These are phyloP conservation scores for Akanthomyces lecanii DNA, from an alignment of 2,329 filamentous ascomycete genomes.

Conservation along the genomic window DNA sequence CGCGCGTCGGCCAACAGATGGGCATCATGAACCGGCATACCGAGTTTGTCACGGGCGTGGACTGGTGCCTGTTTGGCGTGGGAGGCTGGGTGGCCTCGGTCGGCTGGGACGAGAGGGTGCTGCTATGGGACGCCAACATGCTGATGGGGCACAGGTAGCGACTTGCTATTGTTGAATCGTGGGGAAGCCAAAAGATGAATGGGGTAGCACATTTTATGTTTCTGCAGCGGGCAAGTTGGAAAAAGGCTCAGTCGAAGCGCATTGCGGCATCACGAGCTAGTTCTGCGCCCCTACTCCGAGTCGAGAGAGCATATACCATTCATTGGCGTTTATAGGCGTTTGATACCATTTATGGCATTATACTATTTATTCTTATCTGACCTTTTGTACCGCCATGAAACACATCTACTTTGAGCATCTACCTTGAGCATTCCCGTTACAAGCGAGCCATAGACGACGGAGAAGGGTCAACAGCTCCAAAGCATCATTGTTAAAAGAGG, in stretches of 20 bases:
- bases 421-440: too few species aligned
- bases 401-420: not conserved
- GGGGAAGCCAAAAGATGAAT: not conserved
- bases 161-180: not conserved
- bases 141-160: constrained; percentile 32
- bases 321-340: constrained; percentile 9
- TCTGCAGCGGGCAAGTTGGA: not conserved
- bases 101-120: constrained; percentile 87
- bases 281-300: not conserved
- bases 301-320: constrained; percentile 2
- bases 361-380: not conserved
- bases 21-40: constrained; percentile 90
- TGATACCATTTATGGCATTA: not conserved
- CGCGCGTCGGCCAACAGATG: constrained; percentile 62
- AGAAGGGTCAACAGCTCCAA: not conserved
- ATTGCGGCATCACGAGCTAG: not conserved
- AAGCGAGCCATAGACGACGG: too few species aligned
- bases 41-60: constrained; percentile 92
- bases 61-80: constrained; percentile 95
- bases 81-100: constrained; percentile 94
- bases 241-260: not conserved
- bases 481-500: not conserved
- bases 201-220: not conserved
- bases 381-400: not conserved
- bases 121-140: constrained; percentile 83